Evolutionary conservation across 2,329 filamentous ascomycete genomes (phyloP).

Genomic region (Fusarium sp.): DNA sequence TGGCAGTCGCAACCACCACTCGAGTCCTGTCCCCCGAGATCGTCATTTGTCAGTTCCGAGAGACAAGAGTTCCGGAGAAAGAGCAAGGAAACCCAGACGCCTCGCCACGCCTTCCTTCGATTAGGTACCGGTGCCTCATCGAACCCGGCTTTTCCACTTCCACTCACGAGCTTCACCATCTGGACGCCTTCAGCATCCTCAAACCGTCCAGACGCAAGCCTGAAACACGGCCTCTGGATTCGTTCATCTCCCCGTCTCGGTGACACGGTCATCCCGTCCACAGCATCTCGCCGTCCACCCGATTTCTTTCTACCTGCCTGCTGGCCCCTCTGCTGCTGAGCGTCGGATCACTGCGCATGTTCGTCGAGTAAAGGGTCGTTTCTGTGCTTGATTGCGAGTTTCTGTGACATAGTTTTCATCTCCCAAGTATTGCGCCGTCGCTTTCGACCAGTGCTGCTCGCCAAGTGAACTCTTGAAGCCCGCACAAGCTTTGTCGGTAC

Average conservation of each 20-base stretch:
- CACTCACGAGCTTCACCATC: constrained; percentile 36
- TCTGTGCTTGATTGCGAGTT: constrained; percentile 45
- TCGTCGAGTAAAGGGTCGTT: constrained; percentile 31
- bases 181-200: constrained; percentile 33
- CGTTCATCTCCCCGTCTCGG: constrained; percentile 35
- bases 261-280: constrained; percentile 37
- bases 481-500: constrained; percentile 23
- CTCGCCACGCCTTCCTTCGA: constrained; percentile 27
- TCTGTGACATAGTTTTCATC: constrained; percentile 25
- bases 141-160: constrained; percentile 20
- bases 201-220: constrained; percentile 44
- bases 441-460: too few relatives aligned
- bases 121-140: constrained; percentile 24
- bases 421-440: constrained; percentile 13
- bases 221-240: constrained; percentile 48
- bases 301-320: constrained; percentile 15
- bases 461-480: constrained; percentile 27
- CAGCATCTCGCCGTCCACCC: constrained; percentile 25
- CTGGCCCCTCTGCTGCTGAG: constrained; percentile 24
- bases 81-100: constrained; percentile 32
- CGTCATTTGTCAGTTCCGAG: constrained; percentile 1
- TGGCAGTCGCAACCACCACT: constrained; percentile 30
- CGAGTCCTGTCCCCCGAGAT: constrained; percentile 26
- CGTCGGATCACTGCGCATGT: constrained; percentile 27
- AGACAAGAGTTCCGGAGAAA: constrained; percentile 19